These are phyloP conservation scores for Kazachstania kunashirensis DNA, from an alignment of 805 yeast genomes.

Conservation along the genomic window DNA sequence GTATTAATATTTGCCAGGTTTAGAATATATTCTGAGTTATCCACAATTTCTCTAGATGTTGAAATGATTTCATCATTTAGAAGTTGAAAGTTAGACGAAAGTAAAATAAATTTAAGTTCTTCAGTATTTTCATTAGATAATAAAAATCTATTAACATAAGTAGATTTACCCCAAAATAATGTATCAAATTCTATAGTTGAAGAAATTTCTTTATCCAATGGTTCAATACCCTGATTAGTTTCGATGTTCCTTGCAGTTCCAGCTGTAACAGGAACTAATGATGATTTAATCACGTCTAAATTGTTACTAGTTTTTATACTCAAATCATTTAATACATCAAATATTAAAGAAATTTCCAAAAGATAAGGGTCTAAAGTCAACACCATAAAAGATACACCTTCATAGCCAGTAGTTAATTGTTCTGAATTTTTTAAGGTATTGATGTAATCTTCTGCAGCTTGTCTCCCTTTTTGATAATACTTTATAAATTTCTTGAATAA, in stretches of 20 bases:
- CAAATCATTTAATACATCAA: constrained; percentile 31
- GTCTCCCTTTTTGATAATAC: constrained; percentile 15
- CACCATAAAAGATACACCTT: constrained; percentile 38
- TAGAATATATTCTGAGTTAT: constrained; percentile 4
- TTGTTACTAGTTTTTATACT: neutral
- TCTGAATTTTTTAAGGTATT: constrained; percentile 10
- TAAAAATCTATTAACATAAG: constrained; percentile 30
- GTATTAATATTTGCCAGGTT: constrained; percentile 1
- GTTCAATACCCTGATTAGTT: neutral
- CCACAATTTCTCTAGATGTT: constrained; percentile 20
- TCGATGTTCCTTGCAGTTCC: neutral
- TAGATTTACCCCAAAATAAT: constrained; percentile 29
- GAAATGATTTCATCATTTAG: constrained; percentile 21
- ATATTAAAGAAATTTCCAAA: constrained; percentile 36
- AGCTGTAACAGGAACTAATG: constrained; percentile 2
- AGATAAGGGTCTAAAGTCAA: constrained; percentile 43
- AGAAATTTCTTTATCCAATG: neutral
- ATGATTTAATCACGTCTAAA: constrained; percentile 2
- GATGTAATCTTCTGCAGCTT: constrained; percentile 9
- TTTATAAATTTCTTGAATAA: constrained; percentile 43
- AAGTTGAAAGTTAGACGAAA: constrained; percentile 26
- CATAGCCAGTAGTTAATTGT: constrained; percentile 26
- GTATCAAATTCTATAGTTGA: constrained; percentile 30
- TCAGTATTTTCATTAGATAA: constrained; percentile 35
- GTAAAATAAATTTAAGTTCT: constrained; percentile 33